These are phyloP conservation scores for Tinospora cordifolia DNA, from an alignment of 164 flowering plant species.

Conservation along the genomic window DNA sequence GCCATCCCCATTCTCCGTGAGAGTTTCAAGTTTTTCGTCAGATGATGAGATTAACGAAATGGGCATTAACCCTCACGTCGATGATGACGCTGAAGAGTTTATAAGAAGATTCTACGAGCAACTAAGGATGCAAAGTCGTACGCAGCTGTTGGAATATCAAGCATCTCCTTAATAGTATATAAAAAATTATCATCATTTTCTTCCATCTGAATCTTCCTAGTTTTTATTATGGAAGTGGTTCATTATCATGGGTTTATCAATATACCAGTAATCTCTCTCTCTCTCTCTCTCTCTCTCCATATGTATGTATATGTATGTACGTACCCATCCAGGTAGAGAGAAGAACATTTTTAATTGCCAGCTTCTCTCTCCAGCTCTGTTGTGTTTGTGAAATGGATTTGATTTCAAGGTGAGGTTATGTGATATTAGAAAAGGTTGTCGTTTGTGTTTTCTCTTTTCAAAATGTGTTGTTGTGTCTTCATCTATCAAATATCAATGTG, in stretches of 20 bases:
- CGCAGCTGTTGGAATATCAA: conserved; percentile 33
- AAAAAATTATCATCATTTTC: no score
- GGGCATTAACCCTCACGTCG: conserved; percentile 22
- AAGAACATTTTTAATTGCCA: no score
- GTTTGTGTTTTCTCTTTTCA: not conserved
- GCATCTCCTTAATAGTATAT: not conserved
- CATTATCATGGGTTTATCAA: not conserved
- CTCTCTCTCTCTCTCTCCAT: no score
- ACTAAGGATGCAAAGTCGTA: conserved; percentile 35
- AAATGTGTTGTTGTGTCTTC: not conserved
- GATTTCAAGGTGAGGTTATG: not conserved
- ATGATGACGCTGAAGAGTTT: conserved; percentile 50
- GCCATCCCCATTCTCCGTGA: conserved; percentile 29
- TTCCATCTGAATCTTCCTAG: conserved; percentile 6
- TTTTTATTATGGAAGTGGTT: conserved; percentile 15
- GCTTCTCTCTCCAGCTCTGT: not conserved
- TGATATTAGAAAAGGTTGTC: conserved; percentile 6
- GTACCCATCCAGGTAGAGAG: no score
- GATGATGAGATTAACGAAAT: conserved; percentile 24
- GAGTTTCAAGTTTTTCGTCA: conserved; percentile 33
- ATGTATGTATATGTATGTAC: no score
- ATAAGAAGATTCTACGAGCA: conserved; percentile 51
- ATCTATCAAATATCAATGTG: not conserved
- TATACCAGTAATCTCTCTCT: no score
- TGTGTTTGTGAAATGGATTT: not conserved